Conservation (phyloP, 306 rosid species). For the Pyrus communis region DNA sequence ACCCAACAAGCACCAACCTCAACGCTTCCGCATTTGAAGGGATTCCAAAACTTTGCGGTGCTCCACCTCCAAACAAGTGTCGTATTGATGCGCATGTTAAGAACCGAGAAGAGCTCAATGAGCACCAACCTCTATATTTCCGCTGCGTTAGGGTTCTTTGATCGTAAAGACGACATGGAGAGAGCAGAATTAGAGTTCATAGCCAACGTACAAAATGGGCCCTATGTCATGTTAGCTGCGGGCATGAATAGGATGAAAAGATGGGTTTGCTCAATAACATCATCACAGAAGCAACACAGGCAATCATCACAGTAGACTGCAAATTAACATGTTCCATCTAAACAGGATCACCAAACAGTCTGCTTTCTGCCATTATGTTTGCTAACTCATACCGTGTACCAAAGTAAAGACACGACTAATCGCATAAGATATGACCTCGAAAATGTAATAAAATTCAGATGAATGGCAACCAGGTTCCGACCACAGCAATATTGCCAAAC, state of each 20-base stretch:
- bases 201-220: background rate
- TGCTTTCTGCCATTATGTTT: background rate
- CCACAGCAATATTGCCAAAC: background rate
- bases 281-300: background rate
- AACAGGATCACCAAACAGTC: background rate
- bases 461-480: background rate
- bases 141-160: background rate
- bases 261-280: background rate
- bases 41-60: too few relatives aligned
- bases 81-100: background rate
- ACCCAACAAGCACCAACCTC: too few relatives aligned
- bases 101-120: background rate
- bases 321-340: background rate
- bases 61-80: background rate
- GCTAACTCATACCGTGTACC: background rate
- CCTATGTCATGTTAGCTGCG: background rate
- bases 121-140: background rate
- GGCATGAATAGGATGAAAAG: background rate
- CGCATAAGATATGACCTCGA: background rate
- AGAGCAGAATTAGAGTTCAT: background rate
- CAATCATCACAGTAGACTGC: background rate
- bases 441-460: background rate
- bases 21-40: too few relatives aligned
- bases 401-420: background rate
- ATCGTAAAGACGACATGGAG: background rate